Base-by-base conservation (phyloP, 305 asterid species). In the Lippia alba region DNA sequence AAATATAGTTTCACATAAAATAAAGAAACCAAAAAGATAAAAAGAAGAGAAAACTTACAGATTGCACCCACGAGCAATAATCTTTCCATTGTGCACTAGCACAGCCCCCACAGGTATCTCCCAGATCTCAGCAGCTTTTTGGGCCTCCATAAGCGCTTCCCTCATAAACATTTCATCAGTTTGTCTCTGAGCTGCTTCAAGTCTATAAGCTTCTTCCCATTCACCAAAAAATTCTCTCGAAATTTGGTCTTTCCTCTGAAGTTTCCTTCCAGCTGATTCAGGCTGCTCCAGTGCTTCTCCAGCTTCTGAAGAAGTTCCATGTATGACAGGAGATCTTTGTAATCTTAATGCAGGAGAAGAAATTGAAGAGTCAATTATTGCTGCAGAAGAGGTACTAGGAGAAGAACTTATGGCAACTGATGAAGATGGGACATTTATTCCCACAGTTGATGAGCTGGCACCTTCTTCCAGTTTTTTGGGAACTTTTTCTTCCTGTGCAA, bases 91-190 rank as follows among this genome's bases (percentile, higher is more conserved):
- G 56, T 83, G 92, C 80, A 94, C 99, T 71, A 94, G 82, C 59
- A 94, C 98, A 59, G 99, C 96, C 66, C 98, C 99, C 62, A 94
- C 94, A 39, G 99, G 99, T 63, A 92, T 97, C 88, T 94, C 99
- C 98, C 99, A 94, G 73, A 70, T 76, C 70, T 89, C 96, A 61
- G 96, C 97, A 77, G 98, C 99, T 71, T 86, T 92, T 74, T 86
- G 84, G 36, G 99, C 98, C 84, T 94, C 99, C 77, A 79, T 19
- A 54, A 94, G 73, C 68, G 99, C 99, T 81, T 94, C 98, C 85
- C 89, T 83, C 97, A 92, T 94, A 80, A 92, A 94, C 81, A 76
- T 84, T 79, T 94, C 97, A 64, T 92, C 99, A 46, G 74, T 68
- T 76, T 86, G 92, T 32, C 83, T 75, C 79, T 87, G 97, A 62